phyloP scores from a whole-genome alignment of 2,329 filamentous ascomycete species.

The Sordariomycetes sp. region DNA sequence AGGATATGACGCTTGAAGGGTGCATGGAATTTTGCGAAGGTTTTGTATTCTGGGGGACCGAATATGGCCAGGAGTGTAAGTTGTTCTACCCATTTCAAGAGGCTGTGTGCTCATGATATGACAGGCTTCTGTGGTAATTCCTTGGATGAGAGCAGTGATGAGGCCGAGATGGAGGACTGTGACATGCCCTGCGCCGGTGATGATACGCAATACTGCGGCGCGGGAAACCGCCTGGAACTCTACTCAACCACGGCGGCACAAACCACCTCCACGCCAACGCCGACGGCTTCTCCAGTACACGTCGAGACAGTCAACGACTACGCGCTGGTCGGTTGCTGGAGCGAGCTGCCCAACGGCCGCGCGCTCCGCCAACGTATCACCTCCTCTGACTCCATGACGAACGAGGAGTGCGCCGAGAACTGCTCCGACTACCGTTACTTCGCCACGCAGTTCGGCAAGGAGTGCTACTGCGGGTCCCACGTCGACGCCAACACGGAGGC shows the following conservation, averaged over 20 bases:
- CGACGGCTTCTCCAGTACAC: constrained; percentile 17
- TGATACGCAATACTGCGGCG: constrained; percentile 29
- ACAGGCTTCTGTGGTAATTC: constrained; percentile 38
- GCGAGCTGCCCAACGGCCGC: constrained; percentile 22
- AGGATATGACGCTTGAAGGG: constrained; percentile 39
- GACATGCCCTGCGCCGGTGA: constrained; percentile 32
- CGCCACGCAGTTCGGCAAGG: constrained; percentile 26
- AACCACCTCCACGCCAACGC: constrained; percentile 14
- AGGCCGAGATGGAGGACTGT: constrained; percentile 20
- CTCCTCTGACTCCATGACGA: constrained; percentile 18
- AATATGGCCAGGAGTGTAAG: constrained; percentile 42
- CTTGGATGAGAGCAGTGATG: constrained; percentile 17
- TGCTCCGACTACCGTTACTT: constrained; percentile 29
- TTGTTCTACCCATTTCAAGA: constrained; percentile 1
- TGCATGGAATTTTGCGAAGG: constrained; percentile 36
- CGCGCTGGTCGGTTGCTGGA: constrained; percentile 29
- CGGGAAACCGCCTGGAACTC: constrained; percentile 30
- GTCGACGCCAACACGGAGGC: constrained; percentile 14
- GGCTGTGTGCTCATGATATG: neutral
- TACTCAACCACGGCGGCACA: constrained; percentile 29
- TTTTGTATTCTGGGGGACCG: constrained; percentile 39
- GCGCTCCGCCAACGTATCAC: constrained; percentile 20
- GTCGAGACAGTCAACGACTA: constrained; percentile 14
- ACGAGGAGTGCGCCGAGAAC: constrained; percentile 20
- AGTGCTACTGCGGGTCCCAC: constrained; percentile 28